Percentiles rank a stretch among this genome's conserved stretches.
Evolutionary conservation across 2,329 filamentous ascomycete species (phyloP).

Genomic region (Ophiostoma ips): DNA sequence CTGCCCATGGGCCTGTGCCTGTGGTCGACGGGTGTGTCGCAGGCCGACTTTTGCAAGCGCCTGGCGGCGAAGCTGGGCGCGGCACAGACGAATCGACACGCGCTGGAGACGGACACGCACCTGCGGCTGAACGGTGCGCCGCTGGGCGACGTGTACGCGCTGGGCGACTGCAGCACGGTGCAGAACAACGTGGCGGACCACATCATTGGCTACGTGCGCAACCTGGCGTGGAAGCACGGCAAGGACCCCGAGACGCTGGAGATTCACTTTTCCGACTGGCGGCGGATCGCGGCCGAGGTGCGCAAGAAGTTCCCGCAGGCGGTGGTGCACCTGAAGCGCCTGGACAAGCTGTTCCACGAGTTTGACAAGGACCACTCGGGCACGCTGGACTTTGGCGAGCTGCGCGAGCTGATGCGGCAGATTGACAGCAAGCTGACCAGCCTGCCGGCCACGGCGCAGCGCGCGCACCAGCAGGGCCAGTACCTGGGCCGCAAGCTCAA

Average conservation of each 20-base stretch:
- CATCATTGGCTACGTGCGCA: slow-evolving; percentile 78
- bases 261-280: slow-evolving; percentile 80
- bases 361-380: slow-evolving; percentile 91
- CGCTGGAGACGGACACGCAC: slow-evolving; percentile 88
- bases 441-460: slow-evolving; percentile 86
- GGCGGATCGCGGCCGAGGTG: slow-evolving; percentile 67
- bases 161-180: slow-evolving; percentile 90
- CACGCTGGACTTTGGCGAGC: slow-evolving; percentile 85
- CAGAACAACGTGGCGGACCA: slow-evolving; percentile 95
- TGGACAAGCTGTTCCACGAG: slow-evolving; percentile 80
- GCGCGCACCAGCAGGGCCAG: slow-evolving; percentile 86
- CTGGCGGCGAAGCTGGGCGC: slow-evolving; percentile 60
- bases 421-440: slow-evolving; percentile 94
- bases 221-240: slow-evolving; percentile 80
- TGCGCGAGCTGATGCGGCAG: slow-evolving; percentile 74
- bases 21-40: slow-evolving; percentile 92
- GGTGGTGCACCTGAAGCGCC: slow-evolving; percentile 66
- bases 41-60: slow-evolving; percentile 64
- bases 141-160: slow-evolving; percentile 86
- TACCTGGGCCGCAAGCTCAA: slow-evolving; percentile 93
- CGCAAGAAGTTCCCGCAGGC: slow-evolving; percentile 87
- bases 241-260: slow-evolving; percentile 80
- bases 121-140: slow-evolving; percentile 80
- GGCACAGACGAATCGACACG: slow-evolving; percentile 74
- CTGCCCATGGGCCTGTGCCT: slow-evolving; percentile 91